Percentiles rank a stretch among this genome's conserved stretches.
Evolutionary conservation across 106 monocot genomes (phyloP).

Genomic region (Acorus gramineus): DNA sequence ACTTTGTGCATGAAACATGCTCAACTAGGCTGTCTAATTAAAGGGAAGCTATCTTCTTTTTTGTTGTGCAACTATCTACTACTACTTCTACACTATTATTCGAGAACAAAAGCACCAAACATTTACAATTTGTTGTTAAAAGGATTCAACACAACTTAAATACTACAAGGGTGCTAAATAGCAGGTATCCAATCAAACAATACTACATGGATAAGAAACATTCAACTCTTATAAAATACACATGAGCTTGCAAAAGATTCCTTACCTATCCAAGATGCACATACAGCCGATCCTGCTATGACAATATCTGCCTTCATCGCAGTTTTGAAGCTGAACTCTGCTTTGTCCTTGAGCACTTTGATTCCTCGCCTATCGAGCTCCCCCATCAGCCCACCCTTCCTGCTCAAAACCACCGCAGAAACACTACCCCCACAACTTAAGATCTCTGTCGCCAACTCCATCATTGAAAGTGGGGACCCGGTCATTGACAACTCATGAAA

Average conservation of each 20-base stretch:
- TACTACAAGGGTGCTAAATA: no score
- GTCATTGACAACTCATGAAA: constrained; percentile 98
- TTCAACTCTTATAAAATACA: background rate
- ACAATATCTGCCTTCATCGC: constrained; percentile 75
- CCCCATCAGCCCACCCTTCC: constrained; percentile 68
- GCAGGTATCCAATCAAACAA: no score
- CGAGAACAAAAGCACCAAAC: no score
- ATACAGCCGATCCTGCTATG: constrained; percentile 88
- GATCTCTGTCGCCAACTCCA: constrained; percentile 84
- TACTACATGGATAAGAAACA: background rate
- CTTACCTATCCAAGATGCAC: constrained; percentile 91
- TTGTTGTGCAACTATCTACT: no score
- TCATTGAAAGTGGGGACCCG: constrained; percentile 89
- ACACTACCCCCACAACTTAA: constrained; percentile 78
- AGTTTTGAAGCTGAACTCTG: constrained; percentile 51
- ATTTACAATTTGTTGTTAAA: no score
- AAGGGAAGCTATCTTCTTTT: no score
- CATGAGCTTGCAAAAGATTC: background rate
- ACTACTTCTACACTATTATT: no score
- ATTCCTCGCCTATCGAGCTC: constrained; percentile 79
- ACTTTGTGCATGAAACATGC: no score
- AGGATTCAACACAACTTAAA: no score
- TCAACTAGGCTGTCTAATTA: no score
- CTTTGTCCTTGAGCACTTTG: constrained; percentile 60
- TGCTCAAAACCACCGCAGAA: constrained; percentile 59